phyloP scores from a whole-genome alignment of 2,329 filamentous ascomycete genomes.

The Grosmannia serpens region DNA sequence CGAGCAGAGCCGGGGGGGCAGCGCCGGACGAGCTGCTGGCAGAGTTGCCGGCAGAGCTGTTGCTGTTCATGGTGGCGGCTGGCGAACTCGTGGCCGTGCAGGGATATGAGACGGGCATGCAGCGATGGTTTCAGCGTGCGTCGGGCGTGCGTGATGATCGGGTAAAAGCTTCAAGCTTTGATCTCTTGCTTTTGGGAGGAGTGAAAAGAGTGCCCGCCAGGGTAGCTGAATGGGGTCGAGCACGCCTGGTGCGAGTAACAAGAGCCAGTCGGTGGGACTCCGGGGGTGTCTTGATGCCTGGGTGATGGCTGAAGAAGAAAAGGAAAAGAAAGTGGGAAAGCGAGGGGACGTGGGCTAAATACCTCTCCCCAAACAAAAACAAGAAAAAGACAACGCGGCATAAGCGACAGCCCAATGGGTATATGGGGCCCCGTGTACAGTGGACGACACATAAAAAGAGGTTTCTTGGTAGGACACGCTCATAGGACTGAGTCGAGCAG shows the following conservation, averaged over 20 bases:
- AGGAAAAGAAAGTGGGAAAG: background rate
- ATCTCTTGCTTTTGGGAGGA: background rate
- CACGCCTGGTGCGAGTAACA: constrained; percentile 4
- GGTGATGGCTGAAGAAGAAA: background rate
- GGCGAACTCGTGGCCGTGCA: background rate
- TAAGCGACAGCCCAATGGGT: too few species aligned
- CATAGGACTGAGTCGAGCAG: background rate
- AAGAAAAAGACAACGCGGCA: background rate
- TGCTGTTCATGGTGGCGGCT: background rate
- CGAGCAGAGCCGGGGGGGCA: background rate
- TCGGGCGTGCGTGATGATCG: background rate
- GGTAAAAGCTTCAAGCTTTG: background rate
- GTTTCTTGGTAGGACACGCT: background rate
- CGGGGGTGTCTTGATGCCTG: too few species aligned
- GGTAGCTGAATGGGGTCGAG: background rate
- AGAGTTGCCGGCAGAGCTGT: background rate
- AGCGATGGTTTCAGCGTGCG: background rate
- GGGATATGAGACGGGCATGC: background rate
- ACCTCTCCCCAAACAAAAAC: background rate
- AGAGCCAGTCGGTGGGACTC: background rate
- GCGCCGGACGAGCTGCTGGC: background rate
- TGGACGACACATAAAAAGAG: background rate
- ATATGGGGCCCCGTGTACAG: background rate
- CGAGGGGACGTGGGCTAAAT: background rate
- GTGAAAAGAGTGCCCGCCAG: constrained; percentile 4